A percentile compares a stretch with the other conserved stretches of the same genome.
Evolutionary conservation across 228 moss, liverwort and hornwort genomes (phyloP).

Genomic region (Sphagnum magellanicum): DNA sequence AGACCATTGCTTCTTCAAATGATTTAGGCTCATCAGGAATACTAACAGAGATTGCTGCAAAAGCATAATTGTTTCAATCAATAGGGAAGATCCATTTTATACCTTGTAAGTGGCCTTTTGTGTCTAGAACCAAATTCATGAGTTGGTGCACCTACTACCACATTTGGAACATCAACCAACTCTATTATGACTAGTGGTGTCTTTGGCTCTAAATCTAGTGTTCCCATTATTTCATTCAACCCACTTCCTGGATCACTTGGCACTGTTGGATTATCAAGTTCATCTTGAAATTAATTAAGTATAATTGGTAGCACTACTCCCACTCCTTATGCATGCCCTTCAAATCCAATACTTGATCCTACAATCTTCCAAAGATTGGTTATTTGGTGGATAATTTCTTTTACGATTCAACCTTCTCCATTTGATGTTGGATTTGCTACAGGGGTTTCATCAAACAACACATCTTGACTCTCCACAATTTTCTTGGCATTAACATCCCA

Average conservation of each 20-base stretch:
- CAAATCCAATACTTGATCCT: not conserved
- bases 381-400: not conserved
- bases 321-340: not conserved
- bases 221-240: too few relatives aligned
- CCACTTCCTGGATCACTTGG: too few relatives aligned
- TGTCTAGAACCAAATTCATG: not conserved
- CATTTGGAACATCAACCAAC: not conserved
- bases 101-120: not conserved
- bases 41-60: not conserved
- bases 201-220: not conserved
- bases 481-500: not conserved
- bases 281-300: not conserved
- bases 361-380: not conserved
- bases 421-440: not conserved
- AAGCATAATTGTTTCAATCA: not conserved
- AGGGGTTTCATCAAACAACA: not conserved
- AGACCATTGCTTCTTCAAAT: not conserved
- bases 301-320: not conserved
- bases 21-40: not conserved
- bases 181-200: not conserved
- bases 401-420: not conserved
- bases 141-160: not conserved
- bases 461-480: not conserved
- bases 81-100: not conserved
- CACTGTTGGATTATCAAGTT: not conserved